Conservation (phyloP, 208 protist genomes). For the Wallacemonas sp. region DNA sequence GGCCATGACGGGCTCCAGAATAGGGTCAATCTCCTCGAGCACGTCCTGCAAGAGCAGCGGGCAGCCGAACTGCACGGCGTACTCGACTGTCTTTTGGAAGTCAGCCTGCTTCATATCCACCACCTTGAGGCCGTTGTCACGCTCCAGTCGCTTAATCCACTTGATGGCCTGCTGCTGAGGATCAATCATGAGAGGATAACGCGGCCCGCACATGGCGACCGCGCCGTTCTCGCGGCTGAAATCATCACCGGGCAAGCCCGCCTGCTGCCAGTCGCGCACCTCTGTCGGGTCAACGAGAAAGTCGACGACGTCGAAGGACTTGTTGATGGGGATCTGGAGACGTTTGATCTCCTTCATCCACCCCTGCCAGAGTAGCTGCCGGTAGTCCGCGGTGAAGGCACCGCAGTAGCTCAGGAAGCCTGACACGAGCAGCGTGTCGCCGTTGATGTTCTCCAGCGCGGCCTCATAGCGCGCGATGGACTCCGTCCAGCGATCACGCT, state of each 20-base stretch:
- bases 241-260: conserved; percentile 95
- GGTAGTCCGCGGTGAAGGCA: conserved; percentile 96
- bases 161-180: conserved; percentile 99
- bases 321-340: conserved; percentile 81
- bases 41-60: conserved; percentile 98
- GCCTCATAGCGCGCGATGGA: conserved; percentile 93
- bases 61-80: conserved; percentile 96
- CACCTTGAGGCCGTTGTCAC: conserved; percentile 92
- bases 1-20: conserved; percentile 96
- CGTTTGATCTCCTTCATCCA: conserved; percentile 92
- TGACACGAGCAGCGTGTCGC: conserved; percentile 96
- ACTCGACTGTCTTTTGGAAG: conserved; percentile 96
- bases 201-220: conserved; percentile 93
- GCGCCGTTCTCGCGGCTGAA: conserved; percentile 98
- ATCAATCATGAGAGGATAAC: conserved; percentile 99
- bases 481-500: conserved; percentile 96
- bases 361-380: conserved; percentile 87
- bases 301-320: conserved; percentile 90
- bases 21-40: conserved; percentile 96
- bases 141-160: conserved; percentile 98
- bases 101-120: conserved; percentile 95
- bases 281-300: conserved; percentile 96
- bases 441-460: conserved; percentile 89
- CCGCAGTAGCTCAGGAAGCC: conserved; percentile 98
- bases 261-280: conserved; percentile 97